A percentile compares a stretch with the other conserved stretches of the same genome.
Evolutionary conservation across 2,329 filamentous ascomycete species (phyloP).

Genomic region (Neonectria ditissima): DNA sequence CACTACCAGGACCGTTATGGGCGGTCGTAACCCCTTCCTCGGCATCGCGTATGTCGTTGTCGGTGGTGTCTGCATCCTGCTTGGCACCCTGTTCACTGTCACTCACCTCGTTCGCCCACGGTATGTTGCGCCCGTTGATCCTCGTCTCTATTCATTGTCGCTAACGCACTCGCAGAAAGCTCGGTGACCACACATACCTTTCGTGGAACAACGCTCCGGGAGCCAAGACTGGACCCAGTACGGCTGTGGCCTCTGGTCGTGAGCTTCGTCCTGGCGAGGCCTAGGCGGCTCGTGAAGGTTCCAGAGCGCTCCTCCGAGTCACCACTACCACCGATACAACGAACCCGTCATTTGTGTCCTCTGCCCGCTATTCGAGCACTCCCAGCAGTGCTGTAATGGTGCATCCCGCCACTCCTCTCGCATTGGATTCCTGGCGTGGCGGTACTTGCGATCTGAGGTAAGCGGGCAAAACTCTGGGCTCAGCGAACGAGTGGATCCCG

Average conservation of each 20-base stretch:
- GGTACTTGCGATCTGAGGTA: slow-evolving; percentile 6
- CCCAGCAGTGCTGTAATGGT: slow-evolving; percentile 1
- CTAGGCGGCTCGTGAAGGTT: slow-evolving; percentile 51
- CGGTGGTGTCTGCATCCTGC: slow-evolving; percentile 89
- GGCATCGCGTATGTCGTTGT: slow-evolving; percentile 97
- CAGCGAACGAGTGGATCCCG: not conserved
- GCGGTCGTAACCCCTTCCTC: slow-evolving; percentile 93
- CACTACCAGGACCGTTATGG: slow-evolving; percentile 91
- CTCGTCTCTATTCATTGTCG: slow-evolving; percentile 8
- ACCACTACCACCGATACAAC: slow-evolving; percentile 11
- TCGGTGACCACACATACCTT: slow-evolving; percentile 96
- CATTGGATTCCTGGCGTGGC: slow-evolving; percentile 16
- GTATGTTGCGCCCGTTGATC: slow-evolving; percentile 60
- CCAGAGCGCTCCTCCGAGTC: slow-evolving; percentile 35
- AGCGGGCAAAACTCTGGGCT: not conserved
- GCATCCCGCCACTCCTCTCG: slow-evolving; percentile 6
- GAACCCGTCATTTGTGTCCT: slow-evolving; percentile 28
- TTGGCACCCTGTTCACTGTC: slow-evolving; percentile 88
- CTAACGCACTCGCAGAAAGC: slow-evolving; percentile 73
- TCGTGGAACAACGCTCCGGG: slow-evolving; percentile 83
- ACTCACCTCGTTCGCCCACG: slow-evolving; percentile 92
- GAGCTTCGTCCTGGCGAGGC: slow-evolving; percentile 61
- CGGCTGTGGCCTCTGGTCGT: slow-evolving; percentile 67
- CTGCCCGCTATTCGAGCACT: slow-evolving; percentile 20
- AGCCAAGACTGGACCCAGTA: slow-evolving; percentile 55